Percentiles rank a stretch among this genome's conserved stretches.
Evolutionary conservation across 305 asterid species (phyloP).

Genomic region (Fraxinus paxiana): DNA sequence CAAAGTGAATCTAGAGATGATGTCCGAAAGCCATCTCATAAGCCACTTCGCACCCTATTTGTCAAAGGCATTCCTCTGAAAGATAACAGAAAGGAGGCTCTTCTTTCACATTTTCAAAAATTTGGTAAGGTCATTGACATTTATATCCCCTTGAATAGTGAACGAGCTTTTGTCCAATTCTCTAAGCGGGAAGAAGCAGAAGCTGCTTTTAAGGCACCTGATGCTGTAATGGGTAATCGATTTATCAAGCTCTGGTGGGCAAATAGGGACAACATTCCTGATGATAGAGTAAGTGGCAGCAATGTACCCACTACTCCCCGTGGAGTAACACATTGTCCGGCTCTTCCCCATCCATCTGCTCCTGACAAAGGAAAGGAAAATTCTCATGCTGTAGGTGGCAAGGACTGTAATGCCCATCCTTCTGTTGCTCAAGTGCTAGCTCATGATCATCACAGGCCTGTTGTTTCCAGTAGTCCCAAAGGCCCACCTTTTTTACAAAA

Average conservation of each 20-base stretch:
- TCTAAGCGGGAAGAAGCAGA: conserved; percentile 90
- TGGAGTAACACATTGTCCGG: conserved; percentile 29
- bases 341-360: conserved; percentile 36
- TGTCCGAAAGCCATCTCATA: conserved; percentile 57
- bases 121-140: conserved; percentile 85
- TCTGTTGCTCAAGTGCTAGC: conserved; percentile 36
- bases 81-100: conserved; percentile 83
- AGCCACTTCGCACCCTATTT: conserved; percentile 73
- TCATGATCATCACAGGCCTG: conserved; percentile 43
- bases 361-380: conserved; percentile 52
- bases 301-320: conserved; percentile 32
- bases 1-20: conserved; percentile 47
- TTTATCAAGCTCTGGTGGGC: conserved; percentile 98
- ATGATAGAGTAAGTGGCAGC: conserved; percentile 42
- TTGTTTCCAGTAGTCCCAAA: conserved; percentile 46
- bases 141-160: conserved; percentile 63
- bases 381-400: conserved; percentile 36
- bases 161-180: conserved; percentile 88
- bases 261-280: conserved; percentile 76
- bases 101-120: conserved; percentile 81
- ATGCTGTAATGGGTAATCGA: conserved; percentile 98
- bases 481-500: conserved; percentile 53
- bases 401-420: conserved; percentile 35
- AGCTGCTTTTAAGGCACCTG: conserved; percentile 83
- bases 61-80: conserved; percentile 75